Evolutionary conservation across 768 basidiomycete species (phyloP).

Genomic region (Zangia roseola): DNA sequence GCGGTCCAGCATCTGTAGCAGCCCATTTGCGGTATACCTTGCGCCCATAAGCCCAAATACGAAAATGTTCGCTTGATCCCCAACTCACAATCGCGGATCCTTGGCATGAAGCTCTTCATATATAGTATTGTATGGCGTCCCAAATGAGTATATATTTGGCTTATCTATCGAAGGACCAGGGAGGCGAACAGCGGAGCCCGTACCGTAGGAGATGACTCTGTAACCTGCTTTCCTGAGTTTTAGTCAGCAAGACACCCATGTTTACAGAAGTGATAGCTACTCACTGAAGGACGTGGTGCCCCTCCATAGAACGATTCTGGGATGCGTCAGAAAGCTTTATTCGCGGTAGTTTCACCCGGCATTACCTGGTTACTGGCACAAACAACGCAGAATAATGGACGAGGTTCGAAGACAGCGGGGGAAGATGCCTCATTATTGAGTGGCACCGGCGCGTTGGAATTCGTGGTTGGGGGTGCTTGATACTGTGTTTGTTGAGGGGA

Average conservation of each 20-base stretch:
- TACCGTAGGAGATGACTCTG: conserved; percentile 91
- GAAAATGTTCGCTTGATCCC: neutral
- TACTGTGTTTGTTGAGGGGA: conserved; percentile 18
- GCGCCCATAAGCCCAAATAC: conserved; percentile 12
- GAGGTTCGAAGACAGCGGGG: conserved; percentile 48
- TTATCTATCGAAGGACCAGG: conserved; percentile 97
- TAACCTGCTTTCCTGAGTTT: conserved; percentile 83
- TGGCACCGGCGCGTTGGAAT: neutral
- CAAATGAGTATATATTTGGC: conserved; percentile 95
- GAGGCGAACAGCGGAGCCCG: conserved; percentile 94
- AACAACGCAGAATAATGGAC: conserved; percentile 94
- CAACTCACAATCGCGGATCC: conserved; percentile 77
- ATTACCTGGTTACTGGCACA: conserved; percentile 97
- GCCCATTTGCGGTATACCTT: conserved; percentile 91
- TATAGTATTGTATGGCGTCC: conserved; percentile 94
- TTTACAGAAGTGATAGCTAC: conserved; percentile 31
- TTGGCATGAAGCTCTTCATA: conserved; percentile 86
- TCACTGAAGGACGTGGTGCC: conserved; percentile 85
- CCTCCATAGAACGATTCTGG: conserved; percentile 98
- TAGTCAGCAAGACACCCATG: conserved; percentile 4
- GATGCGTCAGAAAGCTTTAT: conserved; percentile 14
- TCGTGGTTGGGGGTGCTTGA: conserved; percentile 12
- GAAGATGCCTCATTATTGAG: conserved; percentile 9
- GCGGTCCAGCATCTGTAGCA: conserved; percentile 94
- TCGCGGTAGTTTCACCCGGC: neutral